phyloP scores from a whole-genome alignment of 495 filamentous ascomycete genomes.

The Neurospora terricola region DNA sequence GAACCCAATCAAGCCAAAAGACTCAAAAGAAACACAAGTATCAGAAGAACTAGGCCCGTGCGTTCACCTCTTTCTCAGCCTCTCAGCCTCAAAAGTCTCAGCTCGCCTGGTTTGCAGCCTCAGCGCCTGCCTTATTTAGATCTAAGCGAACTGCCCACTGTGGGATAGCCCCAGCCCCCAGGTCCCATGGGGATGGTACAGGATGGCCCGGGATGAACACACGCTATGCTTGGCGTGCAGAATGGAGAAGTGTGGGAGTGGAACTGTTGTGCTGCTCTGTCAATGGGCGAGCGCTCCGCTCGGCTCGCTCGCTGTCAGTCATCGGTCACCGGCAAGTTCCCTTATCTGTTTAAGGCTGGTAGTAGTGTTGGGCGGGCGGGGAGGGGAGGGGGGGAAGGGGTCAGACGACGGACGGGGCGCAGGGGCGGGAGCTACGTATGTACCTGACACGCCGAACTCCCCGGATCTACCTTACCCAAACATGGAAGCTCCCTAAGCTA shows the following conservation, averaged over 20 bases:
- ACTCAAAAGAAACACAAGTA: neutral
- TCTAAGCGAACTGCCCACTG: neutral
- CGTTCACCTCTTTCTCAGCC: neutral
- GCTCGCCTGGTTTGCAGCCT: neutral
- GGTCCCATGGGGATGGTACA: neutral
- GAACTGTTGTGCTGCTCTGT: neutral
- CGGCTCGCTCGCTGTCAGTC: neutral
- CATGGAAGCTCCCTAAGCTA: neutral
- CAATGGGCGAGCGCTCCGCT: neutral
- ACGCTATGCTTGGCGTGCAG: neutral
- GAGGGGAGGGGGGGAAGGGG: neutral
- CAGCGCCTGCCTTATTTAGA: neutral
- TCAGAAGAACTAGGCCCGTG: neutral
- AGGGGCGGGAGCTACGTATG: neutral
- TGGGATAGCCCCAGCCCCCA: neutral
- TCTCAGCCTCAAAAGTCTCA: neutral
- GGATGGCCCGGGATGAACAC: neutral
- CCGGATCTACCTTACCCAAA: neutral
- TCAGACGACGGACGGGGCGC: neutral
- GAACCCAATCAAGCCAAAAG: neutral
- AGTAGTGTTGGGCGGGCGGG: neutral
- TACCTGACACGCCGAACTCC: neutral
- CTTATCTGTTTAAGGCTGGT: neutral
- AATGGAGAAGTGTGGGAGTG: neutral
- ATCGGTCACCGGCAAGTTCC: neutral